These are phyloP conservation scores for Populus alba DNA, from an alignment of 345 rosid genomes.

Conservation along the genomic window DNA sequence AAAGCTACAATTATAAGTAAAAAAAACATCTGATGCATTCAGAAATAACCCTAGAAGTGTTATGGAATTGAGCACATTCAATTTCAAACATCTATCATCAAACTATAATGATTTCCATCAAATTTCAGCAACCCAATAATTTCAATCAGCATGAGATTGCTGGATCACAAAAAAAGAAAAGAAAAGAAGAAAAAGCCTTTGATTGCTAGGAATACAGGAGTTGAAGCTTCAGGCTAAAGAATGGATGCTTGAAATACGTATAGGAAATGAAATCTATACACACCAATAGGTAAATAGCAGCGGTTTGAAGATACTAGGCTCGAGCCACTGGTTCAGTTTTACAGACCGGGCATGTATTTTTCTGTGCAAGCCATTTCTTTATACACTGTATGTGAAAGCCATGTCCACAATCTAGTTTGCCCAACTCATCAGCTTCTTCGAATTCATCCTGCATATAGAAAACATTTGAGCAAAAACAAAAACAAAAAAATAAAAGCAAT, in stretches of 20 bases:
- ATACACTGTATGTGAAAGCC: constrained; percentile 73
- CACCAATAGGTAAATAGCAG: constrained; percentile 7
- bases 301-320: constrained; percentile 22
- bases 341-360: constrained; percentile 83
- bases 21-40: background rate
- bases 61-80: constrained; percentile 1
- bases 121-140: constrained; percentile 15
- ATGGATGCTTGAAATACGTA: constrained; percentile 31
- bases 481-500: background rate
- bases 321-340: constrained; percentile 56
- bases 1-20: background rate
- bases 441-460: constrained; percentile 67
- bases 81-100: constrained; percentile 1
- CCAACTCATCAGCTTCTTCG: constrained; percentile 58
- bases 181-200: background rate
- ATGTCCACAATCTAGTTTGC: constrained; percentile 76
- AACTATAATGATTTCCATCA: constrained; percentile 7
- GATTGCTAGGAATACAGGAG: constrained; percentile 3
- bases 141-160: constrained; percentile 7
- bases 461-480: background rate
- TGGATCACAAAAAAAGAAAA: background rate
- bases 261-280: constrained; percentile 41
- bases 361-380: constrained; percentile 79
- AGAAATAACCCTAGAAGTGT: background rate
- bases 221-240: constrained; percentile 27